A percentile compares a stretch with the other conserved stretches of the same genome.
These are phyloP conservation scores for Tylopilus sp. DNA, from an alignment of 768 basidiomycete species.

Conservation along the genomic window DNA sequence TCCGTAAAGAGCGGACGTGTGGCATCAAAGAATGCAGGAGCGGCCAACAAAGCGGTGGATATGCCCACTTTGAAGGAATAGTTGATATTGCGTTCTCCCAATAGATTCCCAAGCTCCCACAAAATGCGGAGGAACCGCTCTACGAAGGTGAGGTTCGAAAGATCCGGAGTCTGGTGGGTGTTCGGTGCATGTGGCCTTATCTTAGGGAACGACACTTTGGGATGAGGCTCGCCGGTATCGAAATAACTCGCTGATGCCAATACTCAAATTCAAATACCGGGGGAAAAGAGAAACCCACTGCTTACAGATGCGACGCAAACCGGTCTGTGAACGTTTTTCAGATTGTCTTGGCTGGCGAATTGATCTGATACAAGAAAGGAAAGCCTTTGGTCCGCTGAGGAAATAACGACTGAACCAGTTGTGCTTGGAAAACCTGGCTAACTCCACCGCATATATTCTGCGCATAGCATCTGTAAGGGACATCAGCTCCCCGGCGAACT, in stretches of 20 bases:
- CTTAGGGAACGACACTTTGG: conserved; percentile 73
- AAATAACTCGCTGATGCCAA: conserved; percentile 47
- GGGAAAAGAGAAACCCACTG: background rate
- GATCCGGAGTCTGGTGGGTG: conserved; percentile 76
- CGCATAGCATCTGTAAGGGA: conserved; percentile 82
- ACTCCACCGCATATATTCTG: conserved; percentile 68
- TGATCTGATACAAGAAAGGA: conserved; percentile 22
- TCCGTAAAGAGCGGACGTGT: conserved; percentile 77
- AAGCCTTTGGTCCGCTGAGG: conserved; percentile 18
- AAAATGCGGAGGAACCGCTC: conserved; percentile 65
- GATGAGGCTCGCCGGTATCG: conserved; percentile 42
- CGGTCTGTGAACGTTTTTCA: conserved; percentile 16
- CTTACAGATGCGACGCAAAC: conserved; percentile 44
- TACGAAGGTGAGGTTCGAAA: conserved; percentile 52
- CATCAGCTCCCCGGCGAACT: conserved; percentile 82
- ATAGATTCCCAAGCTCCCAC: conserved; percentile 65
- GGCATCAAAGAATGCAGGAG: conserved; percentile 82
- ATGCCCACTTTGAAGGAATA: conserved; percentile 88
- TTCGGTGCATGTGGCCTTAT: conserved; percentile 80
- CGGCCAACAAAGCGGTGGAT: conserved; percentile 76
- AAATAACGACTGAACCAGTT: conserved; percentile 41
- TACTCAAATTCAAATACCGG: conserved; percentile 7
- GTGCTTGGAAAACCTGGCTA: conserved; percentile 35
- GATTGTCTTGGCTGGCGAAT: conserved; percentile 12
- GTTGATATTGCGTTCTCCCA: conserved; percentile 74